Base-by-base conservation (phyloP, 1,284 basidiomycete genomes). In the Neolentinus lepideus region DNA sequence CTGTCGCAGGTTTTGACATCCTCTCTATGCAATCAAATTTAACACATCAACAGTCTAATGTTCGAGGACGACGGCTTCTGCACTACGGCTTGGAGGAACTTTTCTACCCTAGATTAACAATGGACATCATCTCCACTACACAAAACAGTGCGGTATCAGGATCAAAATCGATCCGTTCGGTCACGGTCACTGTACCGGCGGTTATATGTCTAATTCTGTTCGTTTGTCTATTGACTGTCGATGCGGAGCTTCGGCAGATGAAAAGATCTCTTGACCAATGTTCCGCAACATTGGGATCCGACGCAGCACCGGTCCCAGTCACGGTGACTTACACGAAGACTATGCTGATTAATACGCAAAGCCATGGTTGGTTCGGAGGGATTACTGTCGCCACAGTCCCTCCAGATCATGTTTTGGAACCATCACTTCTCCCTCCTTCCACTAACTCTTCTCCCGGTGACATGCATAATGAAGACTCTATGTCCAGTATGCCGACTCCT, bases 1-100 rank as follows among this genome's bases (percentile, higher is more conserved):
- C 3, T 54, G 56, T n/a, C 52, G 52, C 55, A 81, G 79, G 72
- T 43, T 66, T 76, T 51, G 67, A 76, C 36, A 65, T 80, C 48
- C 59, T 64, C 8, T 70, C 72, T 3, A 52, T 78, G 24, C 66
- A 69, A 16, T 77, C 80, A 9, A 83, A 83, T 64, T 69, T 84
- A 52, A 65, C 69, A 29, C 72, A 80, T 61, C 71, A 77, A 57
- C 71, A 74, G 29, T 36, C 63, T 25, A 63, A 63, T 21, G 69
- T 71, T 43, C 60, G 61, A 12, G 64, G 63, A 53, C 70, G 69
- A 57, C 74, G 71, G 59, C 66, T 87, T 9, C 66, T 83, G 27
- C 80, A 82, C 57, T 81, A 78, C 61, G 78, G 78, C 3, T 62
- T 83, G 62, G 72, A 53, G 29, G 35, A 53, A 25, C 54, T 21